Base-by-base conservation (phyloP, 495 filamentous ascomycete species). In the Friedmanniomyces simplex region DNA sequence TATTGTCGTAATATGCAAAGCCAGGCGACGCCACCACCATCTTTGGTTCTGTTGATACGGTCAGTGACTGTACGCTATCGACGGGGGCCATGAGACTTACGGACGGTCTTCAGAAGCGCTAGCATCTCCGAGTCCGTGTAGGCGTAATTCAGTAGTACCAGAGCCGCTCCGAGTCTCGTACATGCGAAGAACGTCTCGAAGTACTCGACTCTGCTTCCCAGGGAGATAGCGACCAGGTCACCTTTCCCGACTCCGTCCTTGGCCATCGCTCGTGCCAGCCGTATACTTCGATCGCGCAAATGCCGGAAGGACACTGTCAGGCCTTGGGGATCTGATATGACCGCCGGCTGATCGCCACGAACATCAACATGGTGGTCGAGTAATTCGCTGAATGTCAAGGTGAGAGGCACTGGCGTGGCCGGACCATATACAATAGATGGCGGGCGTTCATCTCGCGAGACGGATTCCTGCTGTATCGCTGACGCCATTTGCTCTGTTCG, bases 101-200 rank as follows among this genome's bases (percentile, higher is more conserved):
- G 42, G 52, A 61, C 47, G 2, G 30, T 25, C 52, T 61, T 61
- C 20, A 61, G 52, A 52, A 56, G 26, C 22, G 58, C 39, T n/a
- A 61, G 22, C 52, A 64, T 60, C 50, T 64, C 61, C 5, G 57
- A 61, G 4, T 51, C 46, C 37, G 61, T 61, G 48, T 64, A 64
- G 2, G 61, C 61, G 32, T 64, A 64, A 54, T 64, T 64, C 34
- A 64, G 55, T 18, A 60, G 50, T 28, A 59, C 59, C 21, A 58
- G 30, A 50, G 58, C 58, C 24, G 58, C 58, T 2, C 58, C 58
- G 13, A 63, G 43, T n/a, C 39, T 10, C 18, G 50, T 41, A 45
- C 60, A 63, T 37, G 60, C 60, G 45, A 63, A 63, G 28, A 63
- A 58, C 12, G 56, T 63, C 60, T 63, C 60, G 42, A 63, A 50